Percentiles rank a stretch among this genome's conserved stretches.
Conservation (phyloP, 2,329 filamentous ascomycete species). For the Canariomyces notabilis region DNA sequence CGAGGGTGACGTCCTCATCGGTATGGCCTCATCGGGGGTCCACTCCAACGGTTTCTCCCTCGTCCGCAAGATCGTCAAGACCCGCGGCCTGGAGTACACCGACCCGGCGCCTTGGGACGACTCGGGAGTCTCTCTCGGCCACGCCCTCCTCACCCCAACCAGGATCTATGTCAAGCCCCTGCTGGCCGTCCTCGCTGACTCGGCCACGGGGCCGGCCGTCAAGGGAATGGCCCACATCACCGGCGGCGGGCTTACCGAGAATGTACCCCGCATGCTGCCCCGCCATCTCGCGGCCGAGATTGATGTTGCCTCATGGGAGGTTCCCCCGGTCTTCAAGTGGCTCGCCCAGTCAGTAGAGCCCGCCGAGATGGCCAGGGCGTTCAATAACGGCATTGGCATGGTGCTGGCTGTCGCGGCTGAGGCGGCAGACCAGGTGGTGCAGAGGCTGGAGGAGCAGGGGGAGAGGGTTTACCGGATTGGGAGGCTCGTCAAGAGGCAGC, state of each 20-base stretch:
- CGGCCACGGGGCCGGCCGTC: slow-evolving; percentile 57
- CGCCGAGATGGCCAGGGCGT: slow-evolving; percentile 81
- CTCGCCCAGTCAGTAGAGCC: slow-evolving; percentile 66
- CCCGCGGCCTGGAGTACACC: slow-evolving; percentile 64
- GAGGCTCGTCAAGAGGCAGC: slow-evolving; percentile 54
- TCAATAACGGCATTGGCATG: slow-evolving; percentile 96
- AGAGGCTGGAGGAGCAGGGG: slow-evolving; percentile 58
- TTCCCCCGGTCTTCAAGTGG: slow-evolving; percentile 81
- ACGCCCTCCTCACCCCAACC: slow-evolving; percentile 80
- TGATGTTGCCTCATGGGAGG: slow-evolving; percentile 68
- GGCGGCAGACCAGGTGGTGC: slow-evolving; percentile 56
- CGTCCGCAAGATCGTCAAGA: slow-evolving; percentile 81
- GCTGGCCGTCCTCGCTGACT: slow-evolving; percentile 51
- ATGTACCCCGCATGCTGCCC: slow-evolving; percentile 91
- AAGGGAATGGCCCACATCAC: slow-evolving; percentile 98
- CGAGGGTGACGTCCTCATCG: slow-evolving; percentile 78
- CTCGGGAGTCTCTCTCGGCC: slow-evolving; percentile 51
- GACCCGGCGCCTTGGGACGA: slow-evolving; percentile 72
- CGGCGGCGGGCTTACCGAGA: slow-evolving; percentile 86
- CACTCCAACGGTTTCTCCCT: slow-evolving; percentile 98
- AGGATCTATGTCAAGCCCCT: slow-evolving; percentile 87
- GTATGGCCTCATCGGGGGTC: slow-evolving; percentile 76
- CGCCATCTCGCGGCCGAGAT: slow-evolving; percentile 71
- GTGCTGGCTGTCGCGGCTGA: slow-evolving; percentile 70
- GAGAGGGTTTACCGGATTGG: slow-evolving; percentile 78